Evolutionary conservation across 1,284 basidiomycete species (phyloP).

Genomic region (Ceratobasidium sp.): DNA sequence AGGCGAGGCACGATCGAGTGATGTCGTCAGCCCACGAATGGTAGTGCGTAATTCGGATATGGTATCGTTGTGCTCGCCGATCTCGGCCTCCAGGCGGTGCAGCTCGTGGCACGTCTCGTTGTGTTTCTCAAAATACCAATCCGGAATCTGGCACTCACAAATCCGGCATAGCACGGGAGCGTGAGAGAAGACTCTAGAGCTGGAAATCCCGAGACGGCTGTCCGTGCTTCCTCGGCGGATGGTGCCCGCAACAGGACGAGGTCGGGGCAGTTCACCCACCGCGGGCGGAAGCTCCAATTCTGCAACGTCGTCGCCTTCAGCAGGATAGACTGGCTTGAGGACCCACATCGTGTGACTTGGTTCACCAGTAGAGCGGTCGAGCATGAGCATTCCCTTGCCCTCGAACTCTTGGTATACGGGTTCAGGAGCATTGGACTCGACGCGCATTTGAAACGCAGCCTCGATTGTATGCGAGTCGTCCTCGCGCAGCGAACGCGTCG

Average conservation of each 20-base stretch:
- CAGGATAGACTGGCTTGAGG: slow-evolving; percentile 84
- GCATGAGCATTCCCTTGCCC: slow-evolving; percentile 99
- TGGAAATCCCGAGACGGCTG: slow-evolving; percentile 57
- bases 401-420: slow-evolving; percentile 90
- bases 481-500: slow-evolving; percentile 85
- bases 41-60: slow-evolving; percentile 88
- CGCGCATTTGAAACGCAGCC: slow-evolving; percentile 87
- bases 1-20: slow-evolving; percentile 63
- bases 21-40: slow-evolving; percentile 77
- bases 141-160: slow-evolving; percentile 95
- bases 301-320: slow-evolving; percentile 72
- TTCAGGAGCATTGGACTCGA: slow-evolving; percentile 62
- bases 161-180: slow-evolving; percentile 97
- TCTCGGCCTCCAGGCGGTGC: slow-evolving; percentile 96
- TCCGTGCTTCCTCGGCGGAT: slow-evolving; percentile 49
- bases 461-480: slow-evolving; percentile 97
- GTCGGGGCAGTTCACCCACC: slow-evolving; percentile 18
- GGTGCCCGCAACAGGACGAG: slow-evolving; percentile 48
- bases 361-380: slow-evolving; percentile 86
- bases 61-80: slow-evolving; percentile 92
- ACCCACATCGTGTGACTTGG: slow-evolving; percentile 99
- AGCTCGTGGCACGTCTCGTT: slow-evolving; percentile 99
- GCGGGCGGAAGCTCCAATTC: slow-evolving; percentile 64
- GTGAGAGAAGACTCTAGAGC: slow-evolving; percentile 82
- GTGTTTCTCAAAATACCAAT: slow-evolving; percentile 99